Base-by-base conservation (phyloP, 2,329 filamentous ascomycete species). In the Alternaria solani region DNA sequence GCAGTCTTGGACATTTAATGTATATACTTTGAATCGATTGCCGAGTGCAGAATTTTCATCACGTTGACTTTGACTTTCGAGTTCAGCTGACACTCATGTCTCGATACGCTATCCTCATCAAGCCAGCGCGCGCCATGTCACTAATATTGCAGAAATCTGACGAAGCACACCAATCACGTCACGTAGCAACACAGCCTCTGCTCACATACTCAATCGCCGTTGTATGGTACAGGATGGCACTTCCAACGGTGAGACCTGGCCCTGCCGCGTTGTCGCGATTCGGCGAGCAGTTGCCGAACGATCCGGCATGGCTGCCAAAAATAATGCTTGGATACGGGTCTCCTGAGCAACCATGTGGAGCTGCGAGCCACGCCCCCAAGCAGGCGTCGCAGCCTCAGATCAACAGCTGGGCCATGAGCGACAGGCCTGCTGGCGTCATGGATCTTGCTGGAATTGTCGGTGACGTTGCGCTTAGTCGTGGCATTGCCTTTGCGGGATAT, bases 261-360 rank as follows among this genome's bases (percentile, higher is more conserved):
- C 9, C 1, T 42, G 32, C 25, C 9, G 30, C 11, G 12, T n/a
- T 16, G 8, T 46, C 43, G 20, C 8, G 20, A 9, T 42, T 34
- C 49, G 48, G 48, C 7, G 25, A 14, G 25, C 28, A 39, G 49
- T 46, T 54, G 49, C 51, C 51, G 9, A 55, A 46, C n/a, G 26
- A 25, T 7, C 52, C 56, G 64, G 63, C 62, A 60, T 63, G 18
- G 16, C 6, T 51, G 18, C 59, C 58, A 68, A 65, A 67, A 68
- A 67, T 67, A 68, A 62, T 28, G 6, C 25, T 26, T 38, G 46
- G 46, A 48, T 44, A 20, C 51, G 49, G 51, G 53, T 65, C 61
- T 48, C 67, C 65, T 48, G 55, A 61, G 59, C 63, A 67, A 68
- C 67, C 52, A 48, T 44, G 62, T 65, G 64, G 67, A 59, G 64